Conservation (phyloP, 441 rosid genomes). For the Mallotus repandus region DNA sequence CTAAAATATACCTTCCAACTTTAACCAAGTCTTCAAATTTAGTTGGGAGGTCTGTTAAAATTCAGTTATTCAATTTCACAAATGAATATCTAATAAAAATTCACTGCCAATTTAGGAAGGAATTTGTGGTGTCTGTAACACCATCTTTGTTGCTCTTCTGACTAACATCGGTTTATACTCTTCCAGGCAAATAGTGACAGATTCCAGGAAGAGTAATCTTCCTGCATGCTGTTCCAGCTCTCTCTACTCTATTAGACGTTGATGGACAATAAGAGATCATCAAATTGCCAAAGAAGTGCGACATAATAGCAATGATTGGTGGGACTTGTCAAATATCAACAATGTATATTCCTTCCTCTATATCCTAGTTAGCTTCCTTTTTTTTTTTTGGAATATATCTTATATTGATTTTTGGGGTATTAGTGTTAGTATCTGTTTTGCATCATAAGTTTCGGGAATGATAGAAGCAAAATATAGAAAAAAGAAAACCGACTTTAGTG, state of each 20-base stretch:
- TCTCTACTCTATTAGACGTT: not conserved
- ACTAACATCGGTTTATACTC: constrained; percentile 34
- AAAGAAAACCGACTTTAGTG: not conserved
- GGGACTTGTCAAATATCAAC: constrained; percentile 5
- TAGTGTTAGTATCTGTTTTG: not conserved
- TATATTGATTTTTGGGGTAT: not conserved
- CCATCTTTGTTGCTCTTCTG: constrained; percentile 15
- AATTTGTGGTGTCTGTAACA: no score
- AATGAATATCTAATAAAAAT: no score
- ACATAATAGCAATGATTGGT: constrained; percentile 1
- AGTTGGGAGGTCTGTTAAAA: no score
- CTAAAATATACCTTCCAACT: no score
- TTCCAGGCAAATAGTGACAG: constrained; percentile 34
- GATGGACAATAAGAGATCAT: no score
- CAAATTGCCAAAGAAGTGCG: not conserved
- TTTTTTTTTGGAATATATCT: not conserved
- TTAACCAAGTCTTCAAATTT: no score
- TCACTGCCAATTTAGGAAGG: no score
- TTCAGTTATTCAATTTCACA: no score
- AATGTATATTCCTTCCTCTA: constrained; percentile 23
- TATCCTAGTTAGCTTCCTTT: not conserved
- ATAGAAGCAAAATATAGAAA: no score
- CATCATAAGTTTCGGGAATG: not conserved
- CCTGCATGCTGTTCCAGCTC: not conserved
- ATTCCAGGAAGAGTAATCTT: constrained; percentile 8